phyloP scores from a whole-genome alignment of 169 alveolate genomes.

The Eimeria tenella region DNA sequence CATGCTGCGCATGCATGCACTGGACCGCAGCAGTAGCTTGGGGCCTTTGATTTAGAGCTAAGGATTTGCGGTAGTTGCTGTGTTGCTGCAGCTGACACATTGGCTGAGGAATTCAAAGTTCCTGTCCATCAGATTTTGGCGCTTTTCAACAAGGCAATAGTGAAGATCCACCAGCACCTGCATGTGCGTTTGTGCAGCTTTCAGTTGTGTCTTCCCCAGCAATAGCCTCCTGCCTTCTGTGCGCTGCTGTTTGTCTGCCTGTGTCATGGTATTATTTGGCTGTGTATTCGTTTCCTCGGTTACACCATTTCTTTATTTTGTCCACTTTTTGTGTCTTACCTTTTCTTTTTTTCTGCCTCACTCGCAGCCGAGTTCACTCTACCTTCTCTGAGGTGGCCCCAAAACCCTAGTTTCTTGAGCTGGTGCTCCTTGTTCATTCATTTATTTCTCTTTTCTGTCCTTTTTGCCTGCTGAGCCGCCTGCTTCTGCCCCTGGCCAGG shows the following conservation, averaged over 20 bases:
- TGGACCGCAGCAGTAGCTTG: too few relatives aligned
- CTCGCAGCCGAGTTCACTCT: too few relatives aligned
- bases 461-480: not conserved
- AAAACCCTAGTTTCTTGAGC: too few relatives aligned
- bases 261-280: too few relatives aligned
- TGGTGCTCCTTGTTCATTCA: not conserved
- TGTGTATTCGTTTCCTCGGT: too few relatives aligned
- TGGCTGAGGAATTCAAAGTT: slow-evolving; percentile 78
- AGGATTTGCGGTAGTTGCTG: not conserved
- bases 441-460: not conserved
- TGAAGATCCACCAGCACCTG: slow-evolving; percentile 48
- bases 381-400: too few relatives aligned
- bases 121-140: slow-evolving; percentile 83
- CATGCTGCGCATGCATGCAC: too few relatives aligned
- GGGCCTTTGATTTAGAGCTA: not conserved
- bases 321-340: too few relatives aligned
- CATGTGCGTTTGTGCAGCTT: slow-evolving; percentile 61
- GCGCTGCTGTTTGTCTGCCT: not conserved
- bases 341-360: too few relatives aligned
- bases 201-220: not conserved
- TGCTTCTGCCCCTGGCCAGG: not conserved
- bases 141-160: slow-evolving; percentile 81
- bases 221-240: not conserved
- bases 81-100: slow-evolving; percentile 74
- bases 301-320: too few relatives aligned